Base-by-base conservation (phyloP, 495 filamentous ascomycete genomes). In the Penicillium subrubescens region DNA sequence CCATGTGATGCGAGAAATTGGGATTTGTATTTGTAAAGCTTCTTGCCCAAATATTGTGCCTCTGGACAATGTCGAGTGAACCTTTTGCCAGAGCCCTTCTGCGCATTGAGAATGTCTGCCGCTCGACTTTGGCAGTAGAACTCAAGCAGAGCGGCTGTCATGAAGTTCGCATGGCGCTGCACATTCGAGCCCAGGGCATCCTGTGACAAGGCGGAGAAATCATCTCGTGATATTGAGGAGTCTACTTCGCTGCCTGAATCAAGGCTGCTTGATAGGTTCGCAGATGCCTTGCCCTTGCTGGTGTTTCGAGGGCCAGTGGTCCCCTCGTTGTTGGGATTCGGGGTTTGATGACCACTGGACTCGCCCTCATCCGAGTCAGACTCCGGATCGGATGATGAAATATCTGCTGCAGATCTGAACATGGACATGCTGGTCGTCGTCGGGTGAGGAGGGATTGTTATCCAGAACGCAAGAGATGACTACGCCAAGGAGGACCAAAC, bases 11-110 rank as follows among this genome's bases (percentile, higher is more conserved):
- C 72, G 11, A 83, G 54, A 17, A 82, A 78, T 51, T 77, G 70
- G 0, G 77, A 79, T 53, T 82, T 78, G 57, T 70, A 75, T n/a
- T 67, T 66, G 63, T 79, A 83, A 64, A 83, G 69, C 62, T 75
- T 66, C 51, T 78, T 77, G 0, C 78, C 81, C 44, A 83, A 71
- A 21, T 75, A 74, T 25, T 75, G 70, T 8, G 73, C 79, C 57
- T 83, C 81, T 10, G 79, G 79, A 10, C 74, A 81, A n/a, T 82
- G 75, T 3, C 78, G 75, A 4, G 77, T 79, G 69, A 73, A 81
- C 27, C 54, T 63, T 55, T 63, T 64, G 21, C 63, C 64, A 7
- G 78, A 76, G 48, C 72, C 73, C 11, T 68, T 60, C 31, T 79
- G 75, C 8, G 73, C 67, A 69, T 83, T 83, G 39, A 83, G 74